Evolutionary conservation across 2,329 filamentous ascomycete species (phyloP).

Genomic region (Sclerotiophoma versabilis): DNA sequence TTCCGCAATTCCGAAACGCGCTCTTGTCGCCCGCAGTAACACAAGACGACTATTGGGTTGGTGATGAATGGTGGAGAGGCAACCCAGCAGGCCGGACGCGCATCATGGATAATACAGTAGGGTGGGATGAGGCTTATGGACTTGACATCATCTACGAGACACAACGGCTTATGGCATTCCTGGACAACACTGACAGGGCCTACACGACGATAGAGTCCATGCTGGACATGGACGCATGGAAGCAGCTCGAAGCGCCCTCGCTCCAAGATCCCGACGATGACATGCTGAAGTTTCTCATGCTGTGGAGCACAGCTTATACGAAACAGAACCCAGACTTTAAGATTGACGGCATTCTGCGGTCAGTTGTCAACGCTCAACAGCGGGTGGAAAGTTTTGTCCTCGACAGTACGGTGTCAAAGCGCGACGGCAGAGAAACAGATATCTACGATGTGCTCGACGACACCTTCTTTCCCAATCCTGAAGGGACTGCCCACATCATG

Average conservation of each 20-base stretch:
- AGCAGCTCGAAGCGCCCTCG: conserved; percentile 18
- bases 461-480: conserved; percentile 50
- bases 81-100: conserved; percentile 58
- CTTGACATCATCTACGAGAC: conserved; percentile 62
- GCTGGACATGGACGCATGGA: conserved; percentile 52
- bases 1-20: conserved; percentile 65
- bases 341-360: conserved; percentile 54
- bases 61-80: conserved; percentile 69
- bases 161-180: conserved; percentile 68
- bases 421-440: conserved; percentile 43
- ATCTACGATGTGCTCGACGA: conserved; percentile 63
- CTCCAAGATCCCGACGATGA: conserved; percentile 45
- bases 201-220: conserved; percentile 65
- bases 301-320: conserved; percentile 58
- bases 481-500: conserved; percentile 38
- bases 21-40: conserved; percentile 58
- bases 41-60: conserved; percentile 60
- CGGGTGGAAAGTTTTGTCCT: conserved; percentile 38
- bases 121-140: conserved; percentile 36
- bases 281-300: conserved; percentile 56
- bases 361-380: conserved; percentile 47
- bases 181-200: conserved; percentile 63
- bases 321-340: conserved; percentile 51
- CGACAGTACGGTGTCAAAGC: conserved; percentile 33
- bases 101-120: conserved; percentile 55